Evolutionary conservation across 768 basidiomycete species (phyloP).

Genomic region (Podaxis sp.): DNA sequence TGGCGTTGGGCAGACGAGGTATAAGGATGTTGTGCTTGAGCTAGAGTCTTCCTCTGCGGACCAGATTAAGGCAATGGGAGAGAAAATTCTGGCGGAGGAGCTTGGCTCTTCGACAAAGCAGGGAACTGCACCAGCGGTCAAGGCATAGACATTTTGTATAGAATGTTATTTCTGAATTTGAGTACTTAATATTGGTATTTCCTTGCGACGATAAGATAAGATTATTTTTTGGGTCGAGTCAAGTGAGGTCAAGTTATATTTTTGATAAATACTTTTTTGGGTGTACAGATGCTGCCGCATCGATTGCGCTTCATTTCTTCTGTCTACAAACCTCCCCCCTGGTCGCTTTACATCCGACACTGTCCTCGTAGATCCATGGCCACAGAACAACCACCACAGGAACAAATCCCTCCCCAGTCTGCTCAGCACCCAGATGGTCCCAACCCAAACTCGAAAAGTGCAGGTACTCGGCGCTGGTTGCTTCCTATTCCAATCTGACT

Average conservation of each 20-base stretch:
- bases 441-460: conserved; percentile 41
- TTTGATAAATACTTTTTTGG: conserved; percentile 5
- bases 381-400: neutral
- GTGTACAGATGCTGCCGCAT: conserved; percentile 6
- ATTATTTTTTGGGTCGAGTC: conserved; percentile 5
- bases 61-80: conserved; percentile 20
- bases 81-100: conserved; percentile 31
- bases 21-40: neutral
- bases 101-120: conserved; percentile 1
- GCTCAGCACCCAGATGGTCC: conserved; percentile 14
- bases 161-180: conserved; percentile 2
- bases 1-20: conserved; percentile 37
- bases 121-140: no score
- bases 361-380: conserved; percentile 6
- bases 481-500: neutral
- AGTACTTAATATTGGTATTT: neutral
- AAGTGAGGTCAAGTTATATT: neutral
- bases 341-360: neutral
- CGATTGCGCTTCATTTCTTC: conserved; percentile 11
- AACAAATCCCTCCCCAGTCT: neutral
- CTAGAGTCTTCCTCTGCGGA: neutral
- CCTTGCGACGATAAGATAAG: conserved; percentile 7
- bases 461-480: conserved; percentile 25
- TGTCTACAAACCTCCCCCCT: neutral
- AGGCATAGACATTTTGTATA: neutral